phyloP scores from a whole-genome alignment of 1,139 yeast species.

The Saccharomyces pastorianus region DNA sequence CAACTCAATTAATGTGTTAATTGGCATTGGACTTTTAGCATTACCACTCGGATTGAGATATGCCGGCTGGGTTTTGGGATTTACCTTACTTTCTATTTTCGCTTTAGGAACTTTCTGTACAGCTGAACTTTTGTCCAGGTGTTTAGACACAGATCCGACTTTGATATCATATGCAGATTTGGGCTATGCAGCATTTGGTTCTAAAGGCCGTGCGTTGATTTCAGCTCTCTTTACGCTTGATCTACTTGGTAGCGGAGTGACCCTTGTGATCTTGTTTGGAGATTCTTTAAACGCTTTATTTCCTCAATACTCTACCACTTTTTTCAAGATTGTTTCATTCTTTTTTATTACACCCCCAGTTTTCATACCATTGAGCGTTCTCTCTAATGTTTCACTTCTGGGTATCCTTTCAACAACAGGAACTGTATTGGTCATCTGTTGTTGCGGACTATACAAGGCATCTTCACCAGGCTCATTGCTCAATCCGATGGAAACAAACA shows the following conservation, averaged over 20 bases:
- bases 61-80: slow-evolving; percentile 75
- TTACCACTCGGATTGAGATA: slow-evolving; percentile 71
- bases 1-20: slow-evolving; percentile 75
- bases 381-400: slow-evolving; percentile 63
- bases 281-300: slow-evolving; percentile 68
- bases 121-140: slow-evolving; percentile 55
- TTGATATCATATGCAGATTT: slow-evolving; percentile 84
- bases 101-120: slow-evolving; percentile 61
- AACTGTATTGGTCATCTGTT: slow-evolving; percentile 48
- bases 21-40: slow-evolving; percentile 81
- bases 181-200: slow-evolving; percentile 68
- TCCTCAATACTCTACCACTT: slow-evolving; percentile 41
- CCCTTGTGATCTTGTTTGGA: slow-evolving; percentile 71
- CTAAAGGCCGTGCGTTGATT: slow-evolving; percentile 52
- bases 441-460: slow-evolving; percentile 54
- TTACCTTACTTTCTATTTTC: slow-evolving; percentile 43
- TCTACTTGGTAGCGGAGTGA: slow-evolving; percentile 67
- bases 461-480: slow-evolving; percentile 61
- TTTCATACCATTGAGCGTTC: slow-evolving; percentile 61
- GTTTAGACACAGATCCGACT: slow-evolving; percentile 67
- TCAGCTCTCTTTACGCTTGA: slow-evolving; percentile 70
- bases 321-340: slow-evolving; percentile 53
- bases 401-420: slow-evolving; percentile 68
- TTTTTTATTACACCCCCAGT: slow-evolving; percentile 54
- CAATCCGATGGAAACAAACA: slow-evolving; percentile 42